Evolutionary conservation across 352 stramenopile genomes (phyloP), one percentile per base, ranked within the genome.

Genomic region (Phytophthora pisi): DNA sequence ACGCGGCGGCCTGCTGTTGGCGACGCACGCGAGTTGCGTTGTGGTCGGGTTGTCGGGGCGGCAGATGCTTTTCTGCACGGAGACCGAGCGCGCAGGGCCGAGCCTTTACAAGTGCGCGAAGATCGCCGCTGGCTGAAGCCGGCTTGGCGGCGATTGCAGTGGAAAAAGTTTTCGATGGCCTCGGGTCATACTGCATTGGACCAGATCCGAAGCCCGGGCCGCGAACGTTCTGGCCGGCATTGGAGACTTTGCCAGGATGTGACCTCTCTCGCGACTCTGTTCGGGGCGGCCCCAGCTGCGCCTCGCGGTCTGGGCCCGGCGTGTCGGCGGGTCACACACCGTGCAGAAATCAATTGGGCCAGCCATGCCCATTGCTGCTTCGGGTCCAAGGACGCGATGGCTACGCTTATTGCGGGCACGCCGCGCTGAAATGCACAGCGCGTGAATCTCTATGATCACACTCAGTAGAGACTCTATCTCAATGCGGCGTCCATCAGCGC

Each of bases 41-140:
- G 59, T 69, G 31, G 69, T 77, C 64, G 13, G 26, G 60, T 65
- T 65, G 58, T 65, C 51, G 57, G 47, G 45, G 58, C 38, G 38
- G 38, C 58, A 65, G 58, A 51, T 65, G 58, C 47, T 65, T 65
- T 58, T 57, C 31, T 40, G 55, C 38, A n/a, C 43, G 43, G 18
- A 45, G 38, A 45, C 38, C 38, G 43, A 23, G 43, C 43, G 43
- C 6, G n/a, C 18, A 26, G 43, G 18, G 43, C 42, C 61, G 49
- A 68, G 51, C 59, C 60, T 65, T 68, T 78, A 64, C 57, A 20
- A 57, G 50, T 52, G 65, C 46, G 58, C 53, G 23, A 61, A 66
- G 61, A 59, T 61, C 20, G 20, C 20, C 43, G 43, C n/a, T 38
- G 31, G 31, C 43, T 46, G 24, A 28, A 66, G 66, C 66, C 59